phyloP scores from a whole-genome alignment of 768 basidiomycete genomes.

The Asterophora lycoperdoides region DNA sequence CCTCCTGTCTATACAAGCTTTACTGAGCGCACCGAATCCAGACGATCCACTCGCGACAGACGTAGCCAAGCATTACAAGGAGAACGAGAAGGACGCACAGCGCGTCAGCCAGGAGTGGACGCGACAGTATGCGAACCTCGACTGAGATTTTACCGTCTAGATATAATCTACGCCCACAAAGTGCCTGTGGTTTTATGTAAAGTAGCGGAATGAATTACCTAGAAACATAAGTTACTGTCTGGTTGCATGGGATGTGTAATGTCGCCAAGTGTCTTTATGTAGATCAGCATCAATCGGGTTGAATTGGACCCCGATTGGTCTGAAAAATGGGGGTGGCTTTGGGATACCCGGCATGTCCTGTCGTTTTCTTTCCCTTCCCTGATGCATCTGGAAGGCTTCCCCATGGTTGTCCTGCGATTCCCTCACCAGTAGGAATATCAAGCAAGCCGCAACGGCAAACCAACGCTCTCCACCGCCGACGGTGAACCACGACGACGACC shows the following conservation, averaged over 20 bases:
- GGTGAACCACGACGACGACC: no score
- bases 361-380: constrained; percentile 16
- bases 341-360: no score
- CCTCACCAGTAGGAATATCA: not conserved
- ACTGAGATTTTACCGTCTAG: constrained; percentile 4
- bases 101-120: constrained; percentile 96
- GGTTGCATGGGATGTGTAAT: constrained; percentile 11
- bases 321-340: constrained; percentile 15
- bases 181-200: constrained; percentile 3
- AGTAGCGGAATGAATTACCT: constrained; percentile 4
- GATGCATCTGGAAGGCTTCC: constrained; percentile 14
- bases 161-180: not conserved
- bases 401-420: constrained; percentile 11
- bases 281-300: constrained; percentile 16
- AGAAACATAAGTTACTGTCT: no score
- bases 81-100: constrained; percentile 91
- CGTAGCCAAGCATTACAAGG: constrained; percentile 98
- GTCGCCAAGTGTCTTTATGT: constrained; percentile 16
- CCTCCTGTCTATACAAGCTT: constrained; percentile 93
- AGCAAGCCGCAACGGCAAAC: no score
- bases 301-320: no score
- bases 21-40: constrained; percentile 93
- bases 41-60: constrained; percentile 94
- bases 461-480: no score
- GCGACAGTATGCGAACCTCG: constrained; percentile 63